A percentile compares a stretch with the other conserved stretches of the same genome.
Conservation (phyloP, 208 protist genomes). For the Wallacemonas sp. region DNA sequence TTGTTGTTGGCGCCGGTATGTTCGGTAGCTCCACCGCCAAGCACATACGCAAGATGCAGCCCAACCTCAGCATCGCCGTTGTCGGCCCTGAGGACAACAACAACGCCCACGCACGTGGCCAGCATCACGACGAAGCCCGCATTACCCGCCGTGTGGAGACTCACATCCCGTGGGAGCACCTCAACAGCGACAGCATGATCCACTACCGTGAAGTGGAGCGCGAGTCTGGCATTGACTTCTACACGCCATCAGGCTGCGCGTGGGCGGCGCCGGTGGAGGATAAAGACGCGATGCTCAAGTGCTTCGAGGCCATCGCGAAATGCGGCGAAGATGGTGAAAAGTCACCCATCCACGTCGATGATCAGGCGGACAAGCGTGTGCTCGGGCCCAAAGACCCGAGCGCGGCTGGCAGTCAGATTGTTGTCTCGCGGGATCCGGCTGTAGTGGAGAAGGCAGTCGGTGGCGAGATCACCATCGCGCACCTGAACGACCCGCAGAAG, state of each 20-base stretch:
- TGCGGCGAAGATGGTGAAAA: background rate
- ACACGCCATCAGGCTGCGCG: conserved; percentile 20
- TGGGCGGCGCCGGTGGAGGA: conserved; percentile 15
- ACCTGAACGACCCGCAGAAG: conserved; percentile 12
- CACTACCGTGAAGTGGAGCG: conserved; percentile 23
- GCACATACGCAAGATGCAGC: conserved; percentile 18
- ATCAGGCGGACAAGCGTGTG: background rate
- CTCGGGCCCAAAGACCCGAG: background rate
- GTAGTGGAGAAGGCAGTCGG: conserved; percentile 17
- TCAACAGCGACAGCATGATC: conserved; percentile 25
- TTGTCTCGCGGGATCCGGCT: background rate
- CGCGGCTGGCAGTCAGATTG: background rate
- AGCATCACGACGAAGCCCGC: conserved; percentile 33
- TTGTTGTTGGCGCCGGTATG: conserved; percentile 31
- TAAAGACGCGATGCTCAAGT: conserved; percentile 9
- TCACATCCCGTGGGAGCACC: conserved; percentile 10
- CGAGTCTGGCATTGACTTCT: conserved; percentile 24
- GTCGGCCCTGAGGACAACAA: conserved; percentile 24
- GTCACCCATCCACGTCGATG: conserved; percentile 3
- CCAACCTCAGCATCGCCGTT: conserved; percentile 15
- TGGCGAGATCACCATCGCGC: conserved; percentile 9
- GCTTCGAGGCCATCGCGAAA: conserved; percentile 1
- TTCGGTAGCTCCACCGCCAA: conserved; percentile 26
- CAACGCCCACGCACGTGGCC: conserved; percentile 20
- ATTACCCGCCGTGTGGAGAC: conserved; percentile 28